Evolutionary conservation across 2,329 filamentous ascomycete species (phyloP).

Genomic region (Phyllosticta paracitricarpa): DNA sequence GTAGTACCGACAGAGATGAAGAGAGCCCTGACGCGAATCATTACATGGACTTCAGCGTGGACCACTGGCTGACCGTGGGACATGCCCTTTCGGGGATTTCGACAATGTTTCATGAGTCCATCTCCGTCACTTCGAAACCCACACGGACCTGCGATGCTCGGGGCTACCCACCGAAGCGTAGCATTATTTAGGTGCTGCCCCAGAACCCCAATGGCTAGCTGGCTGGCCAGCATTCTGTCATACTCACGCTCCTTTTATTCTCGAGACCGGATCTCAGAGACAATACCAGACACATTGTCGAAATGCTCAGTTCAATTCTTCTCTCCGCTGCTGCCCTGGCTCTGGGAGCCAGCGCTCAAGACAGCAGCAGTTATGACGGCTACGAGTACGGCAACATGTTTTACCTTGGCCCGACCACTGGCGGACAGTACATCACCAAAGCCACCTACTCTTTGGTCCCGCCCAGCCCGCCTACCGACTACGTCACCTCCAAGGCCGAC

Average conservation of each 20-base stretch:
- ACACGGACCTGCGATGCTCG: neutral
- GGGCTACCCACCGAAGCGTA: neutral
- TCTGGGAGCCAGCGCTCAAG: neutral
- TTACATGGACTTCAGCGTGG: neutral
- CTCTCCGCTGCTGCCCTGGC: neutral
- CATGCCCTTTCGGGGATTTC: neutral
- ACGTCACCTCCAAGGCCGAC: neutral
- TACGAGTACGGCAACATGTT: conserved; percentile 13
- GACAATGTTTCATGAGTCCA: neutral
- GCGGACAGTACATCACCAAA: conserved; percentile 11
- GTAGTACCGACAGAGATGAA: neutral
- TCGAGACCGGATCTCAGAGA: neutral
- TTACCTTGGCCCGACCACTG: conserved; percentile 10
- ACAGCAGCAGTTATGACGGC: neutral
- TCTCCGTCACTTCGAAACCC: neutral
- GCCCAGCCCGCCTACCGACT: conserved; percentile 5
- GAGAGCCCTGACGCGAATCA: neutral
- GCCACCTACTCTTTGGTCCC: conserved; percentile 11
- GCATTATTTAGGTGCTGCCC: neutral
- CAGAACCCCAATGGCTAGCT: neutral
- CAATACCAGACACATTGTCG: neutral
- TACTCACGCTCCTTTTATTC: neutral
- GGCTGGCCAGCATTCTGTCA: neutral
- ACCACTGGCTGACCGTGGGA: neutral
- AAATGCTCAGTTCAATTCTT: neutral